Base-by-base conservation (phyloP, 179 eudicot species). In the Silene coronaria region DNA sequence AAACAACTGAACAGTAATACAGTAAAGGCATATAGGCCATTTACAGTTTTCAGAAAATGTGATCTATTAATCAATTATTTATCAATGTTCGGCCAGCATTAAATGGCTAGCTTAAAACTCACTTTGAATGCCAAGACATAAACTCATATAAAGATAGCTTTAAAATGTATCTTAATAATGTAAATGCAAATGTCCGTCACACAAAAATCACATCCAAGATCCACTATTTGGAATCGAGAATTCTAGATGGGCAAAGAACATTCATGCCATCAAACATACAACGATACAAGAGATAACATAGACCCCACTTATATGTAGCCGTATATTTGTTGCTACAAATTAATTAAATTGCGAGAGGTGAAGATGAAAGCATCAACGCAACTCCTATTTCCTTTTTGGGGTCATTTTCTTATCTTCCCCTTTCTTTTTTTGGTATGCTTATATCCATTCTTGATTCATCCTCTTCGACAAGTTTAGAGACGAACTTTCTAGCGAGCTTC, bases 191-290 rank as follows among this genome's bases (percentile, higher is more conserved):
- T 9, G 17, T 6, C 42, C 4, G n/a, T 22, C 72, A 42, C 30
- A 45, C 53, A 45, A 66, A 19, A 32, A 66, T 11, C 70, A 66
- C 42, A 34, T 16, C n/a, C 72, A 68, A 68, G 30, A 38, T 42
- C 51, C 72, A 38, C 28, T 38, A 38, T 11, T 32, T 67, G 48
- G 8, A 67, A 9, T 34, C 22, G 21, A 5, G 3, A 67, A 19
- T 8, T 67, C 22, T 19, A 67, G 45, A 30, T 17, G 48, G 3
- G 3, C 11, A 65, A 65, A 65, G 22, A 16, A 38, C 69, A 65
- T 63, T 63, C 6, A 22, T 21, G 26, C 12, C 19, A 58, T 4
- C 17, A 23, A 22, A 59, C 64, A 59, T 59, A 22, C 64, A 21
- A 59, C 55, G 16, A 48, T 48, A 48, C 55, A 42, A 4, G 48